These are phyloP conservation scores for Agrocybe pediades DNA, from an alignment of 768 basidiomycete genomes.

Conservation along the genomic window DNA sequence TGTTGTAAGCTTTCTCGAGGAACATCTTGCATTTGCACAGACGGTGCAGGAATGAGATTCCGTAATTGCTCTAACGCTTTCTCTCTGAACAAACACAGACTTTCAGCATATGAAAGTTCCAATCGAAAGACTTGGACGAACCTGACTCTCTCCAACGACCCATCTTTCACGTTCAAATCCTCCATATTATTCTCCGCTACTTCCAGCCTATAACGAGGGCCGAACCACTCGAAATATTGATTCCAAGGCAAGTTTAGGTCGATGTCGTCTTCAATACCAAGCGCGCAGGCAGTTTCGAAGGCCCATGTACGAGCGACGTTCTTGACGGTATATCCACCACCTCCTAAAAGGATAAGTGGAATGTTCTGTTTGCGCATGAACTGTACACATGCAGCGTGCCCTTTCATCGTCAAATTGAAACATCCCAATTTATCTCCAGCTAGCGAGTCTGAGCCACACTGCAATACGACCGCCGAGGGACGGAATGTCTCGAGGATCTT, in stretches of 20 bases:
- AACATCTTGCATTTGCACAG: constrained; percentile 83
- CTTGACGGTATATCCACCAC: constrained; percentile 96
- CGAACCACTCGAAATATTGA: constrained; percentile 97
- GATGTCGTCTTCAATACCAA: constrained; percentile 81
- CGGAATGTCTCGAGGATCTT: constrained; percentile 86
- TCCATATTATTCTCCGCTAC: constrained; percentile 94
- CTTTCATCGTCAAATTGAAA: constrained; percentile 95
- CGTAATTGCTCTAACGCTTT: constrained; percentile 42
- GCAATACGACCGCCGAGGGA: constrained; percentile 86
- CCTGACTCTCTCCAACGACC: constrained; percentile 79
- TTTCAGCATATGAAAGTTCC: background rate
- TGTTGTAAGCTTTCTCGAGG: constrained; percentile 68
- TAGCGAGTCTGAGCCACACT: constrained; percentile 96
- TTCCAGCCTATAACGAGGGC: constrained; percentile 91
- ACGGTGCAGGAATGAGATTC: constrained; percentile 69
- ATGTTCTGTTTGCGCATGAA: constrained; percentile 82
- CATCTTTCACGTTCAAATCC: constrained; percentile 82
- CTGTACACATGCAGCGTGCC: constrained; percentile 89
- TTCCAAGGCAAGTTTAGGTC: constrained; percentile 83
- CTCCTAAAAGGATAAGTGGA: constrained; percentile 90
- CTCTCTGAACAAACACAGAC: constrained; percentile 20
- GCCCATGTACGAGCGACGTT: constrained; percentile 96
- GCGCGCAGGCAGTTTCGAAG: constrained; percentile 93
- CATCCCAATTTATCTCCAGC: constrained; percentile 95
- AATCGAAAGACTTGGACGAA: constrained; percentile 37